Percentiles rank a stretch among this genome's conserved stretches.
These are phyloP conservation scores for Malassezia vespertilionis DNA, from an alignment of 1,284 basidiomycete species.

Conservation along the genomic window DNA sequence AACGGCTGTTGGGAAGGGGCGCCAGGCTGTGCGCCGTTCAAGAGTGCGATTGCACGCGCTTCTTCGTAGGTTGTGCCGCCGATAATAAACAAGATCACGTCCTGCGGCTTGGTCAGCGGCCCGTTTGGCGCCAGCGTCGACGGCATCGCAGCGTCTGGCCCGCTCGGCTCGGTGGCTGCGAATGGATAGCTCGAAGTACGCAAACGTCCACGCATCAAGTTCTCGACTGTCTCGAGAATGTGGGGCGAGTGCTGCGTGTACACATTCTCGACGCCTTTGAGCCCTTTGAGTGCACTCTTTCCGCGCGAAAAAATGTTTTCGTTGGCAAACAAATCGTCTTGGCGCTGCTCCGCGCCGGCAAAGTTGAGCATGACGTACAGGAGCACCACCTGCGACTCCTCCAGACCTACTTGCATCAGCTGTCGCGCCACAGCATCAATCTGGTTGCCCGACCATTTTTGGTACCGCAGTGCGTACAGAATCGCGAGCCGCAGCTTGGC, in stretches of 20 bases:
- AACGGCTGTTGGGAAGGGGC: constrained; percentile 19
- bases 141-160: constrained; percentile 1
- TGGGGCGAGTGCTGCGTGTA: constrained; percentile 97
- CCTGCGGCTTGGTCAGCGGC: constrained; percentile 24
- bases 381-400: constrained; percentile 54
- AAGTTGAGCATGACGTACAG: constrained; percentile 88
- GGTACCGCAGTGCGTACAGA: constrained; percentile 85
- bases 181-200: constrained; percentile 80
- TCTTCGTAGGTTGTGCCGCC: constrained; percentile 46
- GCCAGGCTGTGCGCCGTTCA: constrained; percentile 26
- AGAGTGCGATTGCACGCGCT: constrained; percentile 33
- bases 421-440: constrained; percentile 73
- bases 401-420: constrained; percentile 68
- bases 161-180: constrained; percentile 10
- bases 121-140: constrained; percentile 9
- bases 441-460: constrained; percentile 74
- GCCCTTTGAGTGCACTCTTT: constrained; percentile 81
- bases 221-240: constrained; percentile 79
- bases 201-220: constrained; percentile 72
- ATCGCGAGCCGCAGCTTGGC: constrained; percentile 89
- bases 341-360: constrained; percentile 86
- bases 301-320: constrained; percentile 90
- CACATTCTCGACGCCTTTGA: constrained; percentile 98
- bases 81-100: constrained; percentile 45
- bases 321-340: constrained; percentile 93